Evolutionary conservation across 1,139 yeast genomes (phyloP), one percentile per base, ranked within the genome.

Genomic region (Suhomyces taliae): DNA sequence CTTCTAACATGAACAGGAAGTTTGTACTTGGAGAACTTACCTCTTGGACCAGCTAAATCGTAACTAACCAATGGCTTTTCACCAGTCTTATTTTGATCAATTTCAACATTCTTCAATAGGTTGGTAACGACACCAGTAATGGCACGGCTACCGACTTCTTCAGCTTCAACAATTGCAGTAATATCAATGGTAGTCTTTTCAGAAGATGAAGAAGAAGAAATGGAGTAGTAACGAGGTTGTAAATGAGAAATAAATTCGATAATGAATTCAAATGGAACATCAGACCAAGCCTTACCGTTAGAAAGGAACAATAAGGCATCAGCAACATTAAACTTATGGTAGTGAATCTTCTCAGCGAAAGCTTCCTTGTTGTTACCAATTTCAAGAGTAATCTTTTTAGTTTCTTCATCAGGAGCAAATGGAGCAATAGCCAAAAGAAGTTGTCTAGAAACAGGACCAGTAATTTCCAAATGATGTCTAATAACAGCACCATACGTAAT

Each of bases 141-240:
- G 27, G 59, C 49, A 36, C 62, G 67, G 49, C 72, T 79, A 51
- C 76, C 78, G 39, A 66, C 55, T 44, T 67, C 60, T 61, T 84
- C 82, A 39, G 84, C 80, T 71, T 93, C 99, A 45, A 95, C 98
- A 46, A 91, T 95, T 2, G 97, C 97, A 27, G 99, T 93, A 50
- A 91, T 78, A 58, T 85, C 90, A 52, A 93, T 79, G 14, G 78
- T 76, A 47, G 83, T 79, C 66, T 90, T 90, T 61, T 89, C 95
- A 48, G 83, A 78, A 50, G 83, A 69, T 2, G 96, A 85, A 9
- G 97, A 90, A 2, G 98, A 91, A 4, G 98, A 91, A 57, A 93
- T 93, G 24, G 99, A 93, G 69, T 93, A 93, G 71, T 90, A 93
- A 69, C 99, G 91, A 40, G 98, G 97, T 64, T 87, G 95, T 59